phyloP scores from a whole-genome alignment of 495 filamentous ascomycete species.

The Daldinia decipiens region DNA sequence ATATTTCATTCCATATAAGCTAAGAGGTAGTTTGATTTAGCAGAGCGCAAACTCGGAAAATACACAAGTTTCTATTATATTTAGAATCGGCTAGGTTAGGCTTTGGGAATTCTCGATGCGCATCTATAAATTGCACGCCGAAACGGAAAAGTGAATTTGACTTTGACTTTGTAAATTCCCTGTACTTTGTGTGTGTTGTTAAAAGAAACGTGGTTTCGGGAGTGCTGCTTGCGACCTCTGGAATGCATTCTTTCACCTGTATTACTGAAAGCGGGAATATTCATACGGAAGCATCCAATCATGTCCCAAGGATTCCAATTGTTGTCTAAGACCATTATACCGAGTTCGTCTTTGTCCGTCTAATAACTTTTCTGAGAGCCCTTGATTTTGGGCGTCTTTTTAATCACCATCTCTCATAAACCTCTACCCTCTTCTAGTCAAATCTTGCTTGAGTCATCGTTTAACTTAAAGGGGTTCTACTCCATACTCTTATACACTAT shows the following conservation, averaged over 20 bases:
- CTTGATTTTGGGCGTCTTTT: constrained; percentile 15
- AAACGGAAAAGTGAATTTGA: constrained; percentile 12
- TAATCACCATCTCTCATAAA: constrained; percentile 12
- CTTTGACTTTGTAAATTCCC: constrained; percentile 9
- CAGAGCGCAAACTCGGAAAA: background rate
- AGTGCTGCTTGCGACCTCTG: constrained; percentile 32
- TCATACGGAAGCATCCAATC: constrained; percentile 46
- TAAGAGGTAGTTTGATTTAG: background rate
- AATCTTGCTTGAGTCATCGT: background rate
- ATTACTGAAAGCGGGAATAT: constrained; percentile 38
- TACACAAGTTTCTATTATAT: background rate
- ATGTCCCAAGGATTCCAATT: constrained; percentile 12
- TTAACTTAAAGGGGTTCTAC: constrained; percentile 1
- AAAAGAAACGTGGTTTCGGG: constrained; percentile 13
- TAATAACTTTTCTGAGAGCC: constrained; percentile 11
- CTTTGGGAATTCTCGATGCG: background rate
- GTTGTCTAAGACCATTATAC: constrained; percentile 23
- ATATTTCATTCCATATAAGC: background rate
- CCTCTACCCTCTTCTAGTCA: background rate
- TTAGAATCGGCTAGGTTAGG: background rate
- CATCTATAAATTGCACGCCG: background rate
- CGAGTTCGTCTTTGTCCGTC: constrained; percentile 17
- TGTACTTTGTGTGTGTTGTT: background rate
- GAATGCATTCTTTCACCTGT: constrained; percentile 32
- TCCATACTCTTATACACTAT: background rate